Evolutionary conservation across 2,329 filamentous ascomycete genomes (phyloP).

Genomic region (Penicillium sp.): DNA sequence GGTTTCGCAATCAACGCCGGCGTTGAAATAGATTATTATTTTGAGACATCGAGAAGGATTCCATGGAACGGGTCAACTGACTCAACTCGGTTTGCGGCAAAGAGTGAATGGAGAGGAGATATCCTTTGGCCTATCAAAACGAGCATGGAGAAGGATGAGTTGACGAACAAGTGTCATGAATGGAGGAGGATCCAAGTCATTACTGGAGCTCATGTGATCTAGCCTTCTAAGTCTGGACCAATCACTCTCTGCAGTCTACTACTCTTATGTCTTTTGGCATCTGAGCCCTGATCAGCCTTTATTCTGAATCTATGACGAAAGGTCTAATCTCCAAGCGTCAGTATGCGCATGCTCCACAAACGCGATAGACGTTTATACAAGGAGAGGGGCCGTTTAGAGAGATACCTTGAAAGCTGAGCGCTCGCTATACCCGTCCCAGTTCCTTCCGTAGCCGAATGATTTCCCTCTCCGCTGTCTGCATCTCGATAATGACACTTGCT

Average conservation of each 20-base stretch:
- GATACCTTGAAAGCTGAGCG: not conserved
- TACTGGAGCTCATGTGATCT: not conserved
- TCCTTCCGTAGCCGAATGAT: conserved; percentile 37
- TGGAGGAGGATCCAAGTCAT: no score
- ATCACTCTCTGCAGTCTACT: not conserved
- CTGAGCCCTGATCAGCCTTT: not conserved
- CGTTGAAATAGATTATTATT: conserved; percentile 2
- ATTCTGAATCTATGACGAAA: not conserved
- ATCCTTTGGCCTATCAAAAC: no score
- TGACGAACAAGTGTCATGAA: no score
- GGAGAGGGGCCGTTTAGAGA: not conserved
- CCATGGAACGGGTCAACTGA: not conserved
- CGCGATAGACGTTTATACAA: no score
- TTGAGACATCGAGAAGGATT: conserved; percentile 7
- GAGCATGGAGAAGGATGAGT: no score
- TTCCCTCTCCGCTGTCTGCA: conserved; percentile 47
- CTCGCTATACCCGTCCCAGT: conserved; percentile 22
- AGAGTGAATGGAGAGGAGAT: not conserved
- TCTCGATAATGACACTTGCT: conserved; percentile 43
- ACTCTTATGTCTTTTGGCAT: not conserved
- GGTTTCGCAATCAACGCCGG: conserved; percentile 2
- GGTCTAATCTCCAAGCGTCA: not conserved
- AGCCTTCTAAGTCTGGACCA: not conserved
- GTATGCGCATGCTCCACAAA: not conserved
- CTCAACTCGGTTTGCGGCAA: not conserved